These are phyloP conservation scores for Iris pallida DNA, from an alignment of 116 monocot species.

Conservation along the genomic window DNA sequence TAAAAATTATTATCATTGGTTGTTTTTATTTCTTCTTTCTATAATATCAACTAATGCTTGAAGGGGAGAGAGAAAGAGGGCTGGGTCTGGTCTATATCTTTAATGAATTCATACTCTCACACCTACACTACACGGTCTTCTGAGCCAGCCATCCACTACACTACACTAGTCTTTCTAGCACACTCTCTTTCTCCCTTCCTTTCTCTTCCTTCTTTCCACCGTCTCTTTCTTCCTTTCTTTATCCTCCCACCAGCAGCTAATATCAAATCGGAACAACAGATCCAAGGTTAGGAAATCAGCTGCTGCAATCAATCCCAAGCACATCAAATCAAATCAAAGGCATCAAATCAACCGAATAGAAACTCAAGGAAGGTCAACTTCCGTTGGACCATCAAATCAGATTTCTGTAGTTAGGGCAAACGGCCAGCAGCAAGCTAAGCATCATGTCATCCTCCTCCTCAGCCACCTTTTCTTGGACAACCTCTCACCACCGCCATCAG, in stretches of 20 bases:
- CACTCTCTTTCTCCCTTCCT: slow-evolving; percentile 11
- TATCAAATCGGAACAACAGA: slow-evolving; percentile 49
- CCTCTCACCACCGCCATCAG: slow-evolving; percentile 69
- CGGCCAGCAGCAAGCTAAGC: background rate
- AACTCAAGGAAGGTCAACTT: slow-evolving; percentile 25
- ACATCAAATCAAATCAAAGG: slow-evolving; percentile 51
- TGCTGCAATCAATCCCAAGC: slow-evolving; percentile 33
- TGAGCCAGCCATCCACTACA: too few species aligned
- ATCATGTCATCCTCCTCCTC: slow-evolving; percentile 75
- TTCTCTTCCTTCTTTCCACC: slow-evolving; percentile 2
- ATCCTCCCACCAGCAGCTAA: background rate
- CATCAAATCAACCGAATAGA: slow-evolving; percentile 42
- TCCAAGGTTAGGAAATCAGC: slow-evolving; percentile 51
- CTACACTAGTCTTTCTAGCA: background rate
- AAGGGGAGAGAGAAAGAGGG: background rate
- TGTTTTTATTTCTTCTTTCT: too few species aligned
- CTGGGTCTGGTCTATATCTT: background rate
- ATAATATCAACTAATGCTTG: background rate
- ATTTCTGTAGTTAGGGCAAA: background rate
- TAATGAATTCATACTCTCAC: background rate
- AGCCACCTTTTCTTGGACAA: slow-evolving; percentile 76
- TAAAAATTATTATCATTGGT: slow-evolving; percentile 26
- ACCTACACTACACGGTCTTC: background rate
- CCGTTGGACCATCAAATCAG: slow-evolving; percentile 32
- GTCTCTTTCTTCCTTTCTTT: slow-evolving; percentile 1